Conservation (phyloP, 108 stramenopile genomes). For the Pseudonitzschia delicatissima region DNA sequence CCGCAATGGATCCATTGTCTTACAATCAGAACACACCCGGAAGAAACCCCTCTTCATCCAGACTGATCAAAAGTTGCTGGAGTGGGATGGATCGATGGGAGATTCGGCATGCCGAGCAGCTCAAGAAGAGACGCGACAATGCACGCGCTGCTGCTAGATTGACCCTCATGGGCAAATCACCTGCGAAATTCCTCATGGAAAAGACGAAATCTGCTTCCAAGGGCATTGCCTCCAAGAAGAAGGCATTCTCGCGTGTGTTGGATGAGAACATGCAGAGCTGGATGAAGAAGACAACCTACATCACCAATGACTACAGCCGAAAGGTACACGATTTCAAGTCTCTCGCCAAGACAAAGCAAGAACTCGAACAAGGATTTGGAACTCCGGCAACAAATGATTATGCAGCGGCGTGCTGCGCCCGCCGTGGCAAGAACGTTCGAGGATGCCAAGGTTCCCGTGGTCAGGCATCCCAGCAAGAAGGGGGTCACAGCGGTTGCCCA, state of each 20-base stretch:
- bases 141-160: conserved; percentile 67
- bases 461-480: conserved; percentile 60
- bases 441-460: conserved; percentile 7
- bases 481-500: conserved; percentile 58
- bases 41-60: conserved; percentile 40
- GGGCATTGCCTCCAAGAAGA: conserved; percentile 30
- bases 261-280: conserved; percentile 72
- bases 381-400: conserved; percentile 38
- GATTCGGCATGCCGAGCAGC: conserved; percentile 72
- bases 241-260: conserved; percentile 76
- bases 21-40: conserved; percentile 29
- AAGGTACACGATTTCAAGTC: conserved; percentile 85
- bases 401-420: conserved; percentile 34
- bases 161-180: conserved; percentile 52
- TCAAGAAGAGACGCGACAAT: conserved; percentile 56
- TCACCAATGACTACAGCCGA: conserved; percentile 76
- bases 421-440: conserved; percentile 45
- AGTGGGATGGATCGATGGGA: conserved; percentile 77
- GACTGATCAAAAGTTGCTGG: conserved; percentile 71
- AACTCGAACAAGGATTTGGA: conserved; percentile 43
- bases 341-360: conserved; percentile 67
- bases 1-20: conserved; percentile 76
- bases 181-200: conserved; percentile 14
- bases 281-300: conserved; percentile 89
- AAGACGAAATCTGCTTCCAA: conserved; percentile 16